Base-by-base conservation (phyloP, 1,284 basidiomycete genomes). In the Sanguinoderma infundibulare region DNA sequence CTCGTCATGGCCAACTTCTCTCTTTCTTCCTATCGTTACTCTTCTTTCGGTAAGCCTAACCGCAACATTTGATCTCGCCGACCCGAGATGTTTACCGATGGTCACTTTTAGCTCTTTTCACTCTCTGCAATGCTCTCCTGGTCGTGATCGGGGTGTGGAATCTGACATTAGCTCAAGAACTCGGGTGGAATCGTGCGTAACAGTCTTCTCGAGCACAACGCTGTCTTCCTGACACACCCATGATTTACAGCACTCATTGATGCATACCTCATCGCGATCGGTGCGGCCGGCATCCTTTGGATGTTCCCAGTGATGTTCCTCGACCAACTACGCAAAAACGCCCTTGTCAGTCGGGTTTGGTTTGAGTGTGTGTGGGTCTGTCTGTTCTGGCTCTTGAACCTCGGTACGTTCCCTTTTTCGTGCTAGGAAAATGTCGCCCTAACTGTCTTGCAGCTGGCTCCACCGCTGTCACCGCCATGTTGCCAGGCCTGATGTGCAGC, bases 141-240 rank as follows among this genome's bases (percentile, higher is more conserved):
- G 83, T 85, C 66, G 87, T 85, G 67, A 79, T 87, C 34, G 85
- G 87, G 59, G 86, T 86, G 34, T 91, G 89, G 89, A 90, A 91
- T 74, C 70, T 85, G 36, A 82, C 81, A 67, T 76, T 89, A 67
- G 73, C 79, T 28, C 73, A 77, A 56, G 63, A 72, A 30, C 64
- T 71, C 57, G 68, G 67, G 42, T 58, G 70, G 60, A 69, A 75
- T 60, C 69, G 82, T 82, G 63, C 56, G 81, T 75, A 50, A 59
- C 40, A 55, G 20, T 38, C 35, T 34, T 53, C 42, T 32, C 17
- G 1, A 38, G 7, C 38, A 10, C 34, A 36, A 22, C 24, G 0
- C 44, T 32, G 36, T 39, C 14, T 15, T 36, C 14, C 28, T 56
- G 12, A 35, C 55, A 7, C 49, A 15, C 34, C 36, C 50, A 57